Evolutionary conservation across 345 rosid genomes (phyloP), one percentile per base, ranked within the genome.

Genomic region (Noccaea bulbosa): DNA sequence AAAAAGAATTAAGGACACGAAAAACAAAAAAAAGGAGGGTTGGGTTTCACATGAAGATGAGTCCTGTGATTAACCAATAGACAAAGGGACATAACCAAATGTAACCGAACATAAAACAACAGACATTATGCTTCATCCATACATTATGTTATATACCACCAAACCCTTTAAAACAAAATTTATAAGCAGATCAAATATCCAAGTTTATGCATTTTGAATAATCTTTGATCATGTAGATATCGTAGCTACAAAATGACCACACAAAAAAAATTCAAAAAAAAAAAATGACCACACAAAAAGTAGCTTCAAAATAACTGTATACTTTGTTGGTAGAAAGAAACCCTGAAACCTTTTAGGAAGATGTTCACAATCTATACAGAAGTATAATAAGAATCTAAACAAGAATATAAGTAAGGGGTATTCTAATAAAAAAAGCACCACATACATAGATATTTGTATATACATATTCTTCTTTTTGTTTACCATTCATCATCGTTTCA

Each of bases 1-100:
- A 59, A 60, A 59, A 67, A 43, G n/a, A 74, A 45, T 3, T 69
- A 53, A 67, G 27, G 64, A 67, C 78, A 49, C 69, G 69, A 68
- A 61, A 69, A 67, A 44, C 63, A 53, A 27, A 27, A 27, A 68
- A 64, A 43, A 65, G 8, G 40, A 40, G 53, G 50, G 54, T 67
- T 50, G 39, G 72, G 53, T 67, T 74, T 14, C 40, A 67, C 78
- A 74, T 44, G 48, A 67, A 67, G 49, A 11, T 35, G 69, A 67
- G 14, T 51, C 43, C 43, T 50, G 67, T 24, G 46, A 59, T 35
- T 51, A 67, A 74, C 68, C 68, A 74, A 11, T 30, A 45, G 56
- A 67, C 51, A 74, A 67, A 74, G 66, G 40, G 14, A 73, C 47
- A 38, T 63, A 60, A 38, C 57, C 35, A 57, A 30, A 60, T 67